Base-by-base conservation (phyloP, 1,284 basidiomycete genomes). In the Thelephora terrestris region DNA sequence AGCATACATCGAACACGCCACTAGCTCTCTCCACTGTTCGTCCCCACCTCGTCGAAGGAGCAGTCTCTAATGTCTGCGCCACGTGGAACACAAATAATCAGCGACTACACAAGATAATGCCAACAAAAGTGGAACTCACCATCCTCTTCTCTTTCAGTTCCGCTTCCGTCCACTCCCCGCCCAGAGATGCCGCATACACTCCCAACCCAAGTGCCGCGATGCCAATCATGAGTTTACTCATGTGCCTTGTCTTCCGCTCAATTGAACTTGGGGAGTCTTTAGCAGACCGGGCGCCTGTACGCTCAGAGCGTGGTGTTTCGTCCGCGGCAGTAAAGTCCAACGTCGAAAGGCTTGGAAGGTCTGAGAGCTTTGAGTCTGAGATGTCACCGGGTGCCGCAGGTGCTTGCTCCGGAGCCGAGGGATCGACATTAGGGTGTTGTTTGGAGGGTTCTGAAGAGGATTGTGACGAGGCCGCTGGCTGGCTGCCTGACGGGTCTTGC, bases 231-330 rank as follows among this genome's bases (percentile, higher is more conserved):
- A 80, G 57, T 37, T 82, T 70, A 9, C 75, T 71, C 56, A 81
- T 64, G 54, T 71, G 66, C 50, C 73, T 69, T 51, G 86, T 71
- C 57, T 73, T 73, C 54, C 76, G 72, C 63, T 93, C 90, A 49
- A 81, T 82, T 47, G 81, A 80, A 18, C 85, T 85, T 49, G 85
- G 65, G 3, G 79, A 77, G 47, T 79, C 79, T 55, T 78, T 82
- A 2, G 83, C 80, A 2, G 85, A 87, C 58, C 71, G 72, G 46
- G 87, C 87, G 18, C 85, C 84, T 0, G 85, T 88, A 42, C 75
- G 56, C 49, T 60, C 61, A n/a, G 39, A 23, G 14, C 25, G 21
- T 14, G 39, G 39, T 12, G 39, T 18, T 6, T 42, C 39, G 25
- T 21, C 20, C 16, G 39, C 20, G 12, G 39, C 21, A 21, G 39